Conservation (phyloP, 345 rosid genomes). For the Rhizophora mangle region DNA sequence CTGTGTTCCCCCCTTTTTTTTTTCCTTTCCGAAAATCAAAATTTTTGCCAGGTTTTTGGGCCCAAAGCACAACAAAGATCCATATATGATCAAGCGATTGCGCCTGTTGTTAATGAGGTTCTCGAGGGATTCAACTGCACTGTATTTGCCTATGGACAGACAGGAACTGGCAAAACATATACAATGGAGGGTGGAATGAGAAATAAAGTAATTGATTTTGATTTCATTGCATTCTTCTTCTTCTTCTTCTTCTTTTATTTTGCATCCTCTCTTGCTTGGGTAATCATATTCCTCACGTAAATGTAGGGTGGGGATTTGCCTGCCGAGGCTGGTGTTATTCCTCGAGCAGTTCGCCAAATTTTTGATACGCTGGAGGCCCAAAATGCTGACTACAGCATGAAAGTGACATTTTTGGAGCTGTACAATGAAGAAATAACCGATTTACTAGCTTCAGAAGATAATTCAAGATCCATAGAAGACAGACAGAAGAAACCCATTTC, state of each 20-base stretch:
- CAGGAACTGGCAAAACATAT: conserved; percentile 84
- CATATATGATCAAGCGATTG: conserved; percentile 86
- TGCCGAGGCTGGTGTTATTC: conserved; percentile 91
- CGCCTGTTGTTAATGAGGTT: conserved; percentile 83
- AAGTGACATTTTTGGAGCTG: conserved; percentile 87
- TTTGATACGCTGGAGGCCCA: conserved; percentile 79
- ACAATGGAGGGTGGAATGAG: conserved; percentile 97
- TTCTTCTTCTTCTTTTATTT: background rate
- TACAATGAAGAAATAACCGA: conserved; percentile 92
- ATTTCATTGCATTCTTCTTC: background rate
- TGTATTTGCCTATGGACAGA: conserved; percentile 93
- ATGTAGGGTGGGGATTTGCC: conserved; percentile 82
- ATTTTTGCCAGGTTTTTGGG: conserved; percentile 67
- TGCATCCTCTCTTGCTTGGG: background rate
- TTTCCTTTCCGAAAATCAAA: background rate
- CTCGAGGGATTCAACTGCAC: conserved; percentile 95
- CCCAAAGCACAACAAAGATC: conserved; percentile 90
- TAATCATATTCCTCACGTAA: background rate
- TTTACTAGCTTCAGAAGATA: conserved; percentile 71
- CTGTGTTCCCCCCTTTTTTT: background rate
- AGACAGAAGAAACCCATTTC: conserved; percentile 80
- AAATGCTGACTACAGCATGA: conserved; percentile 88
- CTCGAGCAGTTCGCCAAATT: conserved; percentile 82
- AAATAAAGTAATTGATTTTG: conserved; percentile 52
- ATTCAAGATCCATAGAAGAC: conserved; percentile 53